phyloP scores from a whole-genome alignment of 23 red algal species.

The Gracilariopsis chorda region DNA sequence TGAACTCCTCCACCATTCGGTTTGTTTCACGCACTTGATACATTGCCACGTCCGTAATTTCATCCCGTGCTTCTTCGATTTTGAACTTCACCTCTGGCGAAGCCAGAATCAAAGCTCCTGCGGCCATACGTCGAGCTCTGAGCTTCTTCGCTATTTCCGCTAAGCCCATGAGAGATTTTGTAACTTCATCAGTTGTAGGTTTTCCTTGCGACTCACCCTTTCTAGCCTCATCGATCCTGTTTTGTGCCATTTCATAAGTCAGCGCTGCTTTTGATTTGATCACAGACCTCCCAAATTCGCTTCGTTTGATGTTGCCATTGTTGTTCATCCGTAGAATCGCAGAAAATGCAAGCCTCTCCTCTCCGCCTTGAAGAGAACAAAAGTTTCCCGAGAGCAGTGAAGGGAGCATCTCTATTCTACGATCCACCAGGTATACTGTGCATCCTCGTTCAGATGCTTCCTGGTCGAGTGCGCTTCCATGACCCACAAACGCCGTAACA shows the following conservation, averaged over 20 bases:
- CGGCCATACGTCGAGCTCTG: constrained; percentile 65
- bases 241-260: constrained; percentile 94
- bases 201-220: constrained; percentile 19
- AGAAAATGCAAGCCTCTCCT: constrained; percentile 92
- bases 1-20: constrained; percentile 97
- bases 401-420: constrained; percentile 97
- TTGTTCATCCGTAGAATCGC: constrained; percentile 78
- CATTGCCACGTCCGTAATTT: constrained; percentile 67
- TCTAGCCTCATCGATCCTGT: constrained; percentile 66
- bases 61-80: constrained; percentile 61
- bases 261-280: constrained; percentile 88
- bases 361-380: constrained; percentile 75
- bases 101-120: constrained; percentile 87
- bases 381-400: constrained; percentile 78
- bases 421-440: constrained; percentile 97
- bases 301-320: constrained; percentile 51
- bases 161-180: constrained; percentile 55
- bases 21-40: constrained; percentile 88
- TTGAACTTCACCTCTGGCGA: constrained; percentile 96
- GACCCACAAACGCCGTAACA: constrained; percentile 89
- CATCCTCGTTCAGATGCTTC: constrained; percentile 87
- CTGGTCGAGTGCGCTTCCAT: constrained; percentile 77
- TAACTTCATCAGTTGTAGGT: constrained; percentile 38
- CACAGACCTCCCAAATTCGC: constrained; percentile 78
- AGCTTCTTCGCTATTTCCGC: constrained; percentile 71